phyloP scores from a whole-genome alignment of 345 rosid species.

The Eucalyptus caleyi region DNA sequence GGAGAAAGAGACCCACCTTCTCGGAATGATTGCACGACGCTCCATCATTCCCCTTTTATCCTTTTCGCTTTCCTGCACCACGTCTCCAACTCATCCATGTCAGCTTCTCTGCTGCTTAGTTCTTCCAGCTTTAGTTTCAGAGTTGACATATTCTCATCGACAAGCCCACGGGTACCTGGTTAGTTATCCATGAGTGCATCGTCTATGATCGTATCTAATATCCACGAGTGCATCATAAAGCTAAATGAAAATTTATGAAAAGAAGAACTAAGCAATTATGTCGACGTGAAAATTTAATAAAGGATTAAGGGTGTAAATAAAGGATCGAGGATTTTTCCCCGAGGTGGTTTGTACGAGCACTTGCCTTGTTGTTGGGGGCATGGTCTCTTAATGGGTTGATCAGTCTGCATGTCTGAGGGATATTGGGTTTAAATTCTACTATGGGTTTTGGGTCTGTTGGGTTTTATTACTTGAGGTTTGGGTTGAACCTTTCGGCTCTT shows the following conservation, averaged over 20 bases:
- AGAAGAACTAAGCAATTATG: background rate
- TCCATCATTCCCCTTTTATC: background rate
- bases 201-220: rapidly evolving
- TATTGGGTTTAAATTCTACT: background rate
- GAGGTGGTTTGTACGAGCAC: background rate
- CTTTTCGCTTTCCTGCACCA: background rate
- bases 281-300: rapidly evolving
- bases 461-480: rapidly evolving
- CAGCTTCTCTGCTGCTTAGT: background rate
- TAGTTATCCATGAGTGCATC: background rate
- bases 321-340: too few relatives aligned
- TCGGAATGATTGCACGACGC: background rate
- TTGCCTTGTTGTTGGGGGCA: background rate
- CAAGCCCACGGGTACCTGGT: background rate
- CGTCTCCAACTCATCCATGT: background rate
- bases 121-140: background rate
- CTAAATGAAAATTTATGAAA: background rate
- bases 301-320: background rate
- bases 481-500: background rate
- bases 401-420: background rate
- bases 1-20: background rate
- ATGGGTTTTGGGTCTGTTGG: background rate
- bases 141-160: too few relatives aligned
- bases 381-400: background rate
- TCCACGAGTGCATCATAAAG: background rate